A percentile compares a stretch with the other conserved stretches of the same genome.
These are phyloP conservation scores for Metschnikowia matae DNA, from an alignment of 805 yeast genomes.

Conservation along the genomic window DNA sequence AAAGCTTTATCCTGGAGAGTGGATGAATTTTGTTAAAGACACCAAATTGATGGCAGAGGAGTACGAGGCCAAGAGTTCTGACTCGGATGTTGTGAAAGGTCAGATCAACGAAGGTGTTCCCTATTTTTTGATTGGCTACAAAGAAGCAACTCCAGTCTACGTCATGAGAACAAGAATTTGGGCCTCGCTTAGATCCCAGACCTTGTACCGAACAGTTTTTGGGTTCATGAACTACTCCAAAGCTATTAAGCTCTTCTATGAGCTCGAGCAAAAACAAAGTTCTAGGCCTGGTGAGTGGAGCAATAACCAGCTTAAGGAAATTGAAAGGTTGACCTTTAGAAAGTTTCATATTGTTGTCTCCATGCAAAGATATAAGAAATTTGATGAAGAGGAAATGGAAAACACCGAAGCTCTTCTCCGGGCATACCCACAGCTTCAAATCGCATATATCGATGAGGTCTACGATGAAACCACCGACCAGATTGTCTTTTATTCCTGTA, in stretches of 20 bases:
- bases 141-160: conserved; percentile 95
- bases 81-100: not conserved
- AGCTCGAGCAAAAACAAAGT: conserved; percentile 86
- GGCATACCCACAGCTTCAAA: conserved; percentile 81
- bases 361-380: conserved; percentile 77
- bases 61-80: conserved; percentile 24
- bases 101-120: conserved; percentile 38
- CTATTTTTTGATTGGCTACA: conserved; percentile 94
- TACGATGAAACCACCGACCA: conserved; percentile 60
- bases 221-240: conserved; percentile 98
- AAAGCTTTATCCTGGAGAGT: conserved; percentile 92
- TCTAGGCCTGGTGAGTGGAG: conserved; percentile 5
- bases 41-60: conserved; percentile 94
- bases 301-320: conserved; percentile 8
- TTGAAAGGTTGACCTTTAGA: conserved; percentile 66
- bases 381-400: conserved; percentile 70
- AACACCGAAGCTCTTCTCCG: conserved; percentile 76
- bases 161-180: conserved; percentile 94
- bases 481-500: conserved; percentile 67
- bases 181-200: conserved; percentile 97
- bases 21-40: conserved; percentile 97
- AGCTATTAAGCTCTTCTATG: conserved; percentile 87
- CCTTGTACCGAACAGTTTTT: conserved; percentile 92
- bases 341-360: conserved; percentile 79
- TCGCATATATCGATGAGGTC: conserved; percentile 93